These are phyloP conservation scores for Irineochytrium annulatum DNA, from an alignment of 192 early-diverging fungal genomes.

Conservation along the genomic window DNA sequence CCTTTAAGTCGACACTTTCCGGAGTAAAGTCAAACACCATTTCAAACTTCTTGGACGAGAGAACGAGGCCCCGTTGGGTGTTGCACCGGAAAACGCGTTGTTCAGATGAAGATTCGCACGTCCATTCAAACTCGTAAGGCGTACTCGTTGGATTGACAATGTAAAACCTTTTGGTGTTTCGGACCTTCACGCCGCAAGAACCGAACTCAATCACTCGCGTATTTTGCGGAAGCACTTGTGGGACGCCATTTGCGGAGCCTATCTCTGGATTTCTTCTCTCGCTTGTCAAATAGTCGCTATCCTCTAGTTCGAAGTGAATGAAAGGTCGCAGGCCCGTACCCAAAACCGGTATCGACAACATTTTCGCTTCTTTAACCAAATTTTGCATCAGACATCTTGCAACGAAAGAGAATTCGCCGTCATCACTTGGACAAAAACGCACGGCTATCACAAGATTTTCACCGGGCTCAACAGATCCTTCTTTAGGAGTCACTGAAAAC, in stretches of 20 bases:
- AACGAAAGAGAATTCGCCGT: slow-evolving; percentile 28
- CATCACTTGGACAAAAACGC: slow-evolving; percentile 49
- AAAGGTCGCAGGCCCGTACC: slow-evolving; percentile 52
- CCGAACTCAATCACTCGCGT: slow-evolving; percentile 55
- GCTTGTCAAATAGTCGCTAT: slow-evolving; percentile 50
- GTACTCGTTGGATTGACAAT: slow-evolving; percentile 53
- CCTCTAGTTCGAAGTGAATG: slow-evolving; percentile 61
- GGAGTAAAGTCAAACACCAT: slow-evolving; percentile 55
- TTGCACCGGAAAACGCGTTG: slow-evolving; percentile 45
- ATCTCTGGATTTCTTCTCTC: slow-evolving; percentile 42
- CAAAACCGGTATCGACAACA: slow-evolving; percentile 34
- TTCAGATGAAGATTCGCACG: slow-evolving; percentile 19
- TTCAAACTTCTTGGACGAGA: slow-evolving; percentile 51
- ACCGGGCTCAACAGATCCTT: slow-evolving; percentile 37
- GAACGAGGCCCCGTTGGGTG: slow-evolving; percentile 42
- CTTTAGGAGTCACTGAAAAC: slow-evolving; percentile 37
- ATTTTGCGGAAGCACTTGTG: slow-evolving; percentile 35
- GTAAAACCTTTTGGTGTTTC: slow-evolving; percentile 55
- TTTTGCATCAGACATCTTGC: slow-evolving; percentile 40
- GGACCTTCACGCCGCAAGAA: slow-evolving; percentile 49
- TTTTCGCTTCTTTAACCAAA: slow-evolving; percentile 32
- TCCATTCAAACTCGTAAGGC: slow-evolving; percentile 52
- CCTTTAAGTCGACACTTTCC: slow-evolving; percentile 50
- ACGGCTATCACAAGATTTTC: slow-evolving; percentile 38
- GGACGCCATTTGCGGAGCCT: slow-evolving; percentile 32